Conservation (phyloP, 176 grass and related monocot genomes). For the Cenchrus americanus region DNA sequence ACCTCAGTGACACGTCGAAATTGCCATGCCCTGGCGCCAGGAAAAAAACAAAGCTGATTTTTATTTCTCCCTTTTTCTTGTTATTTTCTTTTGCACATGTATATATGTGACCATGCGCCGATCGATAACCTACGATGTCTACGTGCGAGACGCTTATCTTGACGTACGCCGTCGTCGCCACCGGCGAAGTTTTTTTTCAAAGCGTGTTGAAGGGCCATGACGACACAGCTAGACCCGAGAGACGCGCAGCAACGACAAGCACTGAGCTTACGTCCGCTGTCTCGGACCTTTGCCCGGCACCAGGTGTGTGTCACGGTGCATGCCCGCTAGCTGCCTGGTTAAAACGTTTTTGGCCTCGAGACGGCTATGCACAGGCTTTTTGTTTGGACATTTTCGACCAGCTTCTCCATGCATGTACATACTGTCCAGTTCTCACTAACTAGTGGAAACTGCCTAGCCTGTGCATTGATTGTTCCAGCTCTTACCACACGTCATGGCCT, state of each 20-base stretch:
- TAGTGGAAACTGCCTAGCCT: slow-evolving; percentile 14
- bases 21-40: slow-evolving; percentile 4
- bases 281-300: slow-evolving; percentile 34
- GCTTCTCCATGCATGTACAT: neutral
- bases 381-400: slow-evolving; percentile 37
- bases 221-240: slow-evolving; percentile 3
- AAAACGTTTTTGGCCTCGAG: slow-evolving; percentile 38
- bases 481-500: slow-evolving; percentile 27
- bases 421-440: neutral
- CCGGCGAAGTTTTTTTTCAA: slow-evolving; percentile 22
- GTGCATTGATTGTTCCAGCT: slow-evolving; percentile 22
- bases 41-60: slow-evolving; percentile 14
- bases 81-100: neutral
- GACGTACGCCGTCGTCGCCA: neutral
- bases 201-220: slow-evolving; percentile 27
- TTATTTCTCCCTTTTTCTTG: neutral
- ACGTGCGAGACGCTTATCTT: slow-evolving; percentile 36
- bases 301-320: neutral
- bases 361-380: slow-evolving; percentile 19
- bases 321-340: neutral
- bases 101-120: slow-evolving; percentile 8
- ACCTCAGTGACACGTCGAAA: slow-evolving; percentile 30
- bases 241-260: slow-evolving; percentile 33
- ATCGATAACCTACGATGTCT: slow-evolving; percentile 7
- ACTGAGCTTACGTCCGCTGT: slow-evolving; percentile 43